Conservation (phyloP, 1,284 basidiomycete genomes). For the Thecaphora thlaspeos region DNA sequence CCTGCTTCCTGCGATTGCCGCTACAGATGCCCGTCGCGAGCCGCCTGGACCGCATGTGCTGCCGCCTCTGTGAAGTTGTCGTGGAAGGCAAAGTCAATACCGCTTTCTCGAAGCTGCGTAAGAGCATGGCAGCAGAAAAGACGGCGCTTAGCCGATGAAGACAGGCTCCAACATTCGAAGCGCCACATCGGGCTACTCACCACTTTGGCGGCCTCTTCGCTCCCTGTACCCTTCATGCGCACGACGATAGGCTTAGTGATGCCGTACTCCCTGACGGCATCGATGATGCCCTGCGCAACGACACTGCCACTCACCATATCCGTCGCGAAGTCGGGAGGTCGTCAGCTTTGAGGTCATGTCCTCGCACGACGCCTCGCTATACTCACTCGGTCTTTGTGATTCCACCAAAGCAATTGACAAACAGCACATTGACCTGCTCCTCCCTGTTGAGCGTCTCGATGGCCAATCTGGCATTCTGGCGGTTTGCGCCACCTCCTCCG, state of each 20-base stretch:
- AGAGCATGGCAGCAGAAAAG: not conserved
- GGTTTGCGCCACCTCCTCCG: constrained; percentile 43
- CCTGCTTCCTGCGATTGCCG: constrained; percentile 4
- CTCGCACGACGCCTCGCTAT: too few species aligned
- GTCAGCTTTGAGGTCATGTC: not conserved
- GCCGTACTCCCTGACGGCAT: constrained; percentile 36
- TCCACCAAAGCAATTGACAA: constrained; percentile 46
- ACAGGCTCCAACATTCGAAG: not conserved
- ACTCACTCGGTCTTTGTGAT: constrained; percentile 37
- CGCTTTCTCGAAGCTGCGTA: constrained; percentile 12
- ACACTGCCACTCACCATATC: constrained; percentile 11
- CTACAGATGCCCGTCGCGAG: constrained; percentile 17
- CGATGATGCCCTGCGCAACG: constrained; percentile 43
- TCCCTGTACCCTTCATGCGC: constrained; percentile 36
- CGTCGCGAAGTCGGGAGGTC: too few species aligned
- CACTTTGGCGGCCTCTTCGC: constrained; percentile 34
- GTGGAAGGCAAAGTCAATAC: constrained; percentile 28
- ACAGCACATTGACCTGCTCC: constrained; percentile 38
- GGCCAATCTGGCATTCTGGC: constrained; percentile 34
- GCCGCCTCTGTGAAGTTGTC: constrained; percentile 46
- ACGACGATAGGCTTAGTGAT: constrained; percentile 42
- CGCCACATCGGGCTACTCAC: too few species aligned
- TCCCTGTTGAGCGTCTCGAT: constrained; percentile 43
- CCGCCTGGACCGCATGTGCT: constrained; percentile 34
- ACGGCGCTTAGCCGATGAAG: not conserved